Conservation (phyloP, 1,284 basidiomycete genomes). For the Heimioporus punctisporus region DNA sequence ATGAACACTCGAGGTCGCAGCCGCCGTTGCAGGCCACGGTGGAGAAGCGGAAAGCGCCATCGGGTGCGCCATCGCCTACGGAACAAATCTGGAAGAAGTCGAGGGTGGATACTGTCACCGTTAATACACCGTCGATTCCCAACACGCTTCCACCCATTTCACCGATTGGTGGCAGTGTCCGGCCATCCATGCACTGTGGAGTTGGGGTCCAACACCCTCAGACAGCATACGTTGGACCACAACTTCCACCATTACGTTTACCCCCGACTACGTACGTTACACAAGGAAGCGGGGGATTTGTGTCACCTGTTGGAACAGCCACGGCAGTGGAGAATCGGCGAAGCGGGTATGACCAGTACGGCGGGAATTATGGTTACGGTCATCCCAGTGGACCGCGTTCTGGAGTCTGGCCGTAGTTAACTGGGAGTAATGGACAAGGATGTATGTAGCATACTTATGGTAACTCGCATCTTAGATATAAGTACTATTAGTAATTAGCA, state of each 20-base stretch:
- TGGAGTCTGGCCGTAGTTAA: constrained; percentile 29
- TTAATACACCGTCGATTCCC: constrained; percentile 9
- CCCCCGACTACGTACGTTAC: constrained; percentile 17
- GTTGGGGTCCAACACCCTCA: constrained; percentile 18
- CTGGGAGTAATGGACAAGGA: constrained; percentile 2
- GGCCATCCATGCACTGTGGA: constrained; percentile 16
- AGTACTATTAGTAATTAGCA: neutral
- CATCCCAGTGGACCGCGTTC: constrained; percentile 27
- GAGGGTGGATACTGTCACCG: constrained; percentile 42
- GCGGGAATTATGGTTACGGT: constrained; percentile 26
- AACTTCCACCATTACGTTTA: constrained; percentile 32
- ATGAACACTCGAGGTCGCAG: constrained; percentile 52
- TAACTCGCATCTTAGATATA: constrained; percentile 14
- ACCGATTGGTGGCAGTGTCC: constrained; percentile 13
- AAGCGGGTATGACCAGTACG: constrained; percentile 26
- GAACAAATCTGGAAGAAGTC: constrained; percentile 77
- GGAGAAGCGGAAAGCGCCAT: constrained; percentile 61
- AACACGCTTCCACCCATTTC: constrained; percentile 23
- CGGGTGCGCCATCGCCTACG: constrained; percentile 52
- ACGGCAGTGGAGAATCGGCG: constrained; percentile 22
- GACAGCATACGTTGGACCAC: constrained; percentile 21
- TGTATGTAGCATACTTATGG: constrained; percentile 24
- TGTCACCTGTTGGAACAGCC: constrained; percentile 20
- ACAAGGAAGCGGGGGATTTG: constrained; percentile 22
- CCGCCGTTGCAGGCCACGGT: constrained; percentile 25